These are phyloP conservation scores for Zopfia rhizophila DNA, from an alignment of 2,329 filamentous ascomycete genomes.

Conservation along the genomic window DNA sequence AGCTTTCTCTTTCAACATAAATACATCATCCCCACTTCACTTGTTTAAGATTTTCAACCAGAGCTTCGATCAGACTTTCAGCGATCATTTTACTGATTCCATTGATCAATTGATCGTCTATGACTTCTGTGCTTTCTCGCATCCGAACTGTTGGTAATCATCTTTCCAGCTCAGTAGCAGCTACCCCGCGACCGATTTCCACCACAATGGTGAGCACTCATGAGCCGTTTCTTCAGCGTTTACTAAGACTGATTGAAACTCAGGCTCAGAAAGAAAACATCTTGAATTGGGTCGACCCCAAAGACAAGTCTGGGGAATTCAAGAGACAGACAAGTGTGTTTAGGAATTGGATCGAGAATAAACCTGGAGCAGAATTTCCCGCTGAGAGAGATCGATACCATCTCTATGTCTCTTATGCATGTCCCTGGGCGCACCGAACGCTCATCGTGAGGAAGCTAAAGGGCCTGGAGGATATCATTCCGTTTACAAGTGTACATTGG, in stretches of 20 bases:
- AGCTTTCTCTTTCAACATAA: too few species aligned
- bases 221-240: not conserved
- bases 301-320: slow-evolving; percentile 87
- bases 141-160: slow-evolving; percentile 25
- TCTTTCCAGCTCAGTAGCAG: slow-evolving; percentile 16
- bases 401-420: slow-evolving; percentile 93
- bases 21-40: too few species aligned
- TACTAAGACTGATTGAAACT: slow-evolving; percentile 13
- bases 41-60: too few species aligned
- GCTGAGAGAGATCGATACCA: slow-evolving; percentile 92
- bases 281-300: slow-evolving; percentile 83
- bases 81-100: not conserved
- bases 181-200: slow-evolving; percentile 22
- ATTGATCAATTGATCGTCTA: slow-evolving; percentile 22
- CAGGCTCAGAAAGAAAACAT: slow-evolving; percentile 59
- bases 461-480: slow-evolving; percentile 86
- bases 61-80: slow-evolving; percentile 7
- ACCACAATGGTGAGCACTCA: slow-evolving; percentile 11
- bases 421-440: slow-evolving; percentile 91
- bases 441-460: slow-evolving; percentile 91
- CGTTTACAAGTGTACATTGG: slow-evolving; percentile 89
- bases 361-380: slow-evolving; percentile 78
- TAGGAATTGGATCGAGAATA: slow-evolving; percentile 79
- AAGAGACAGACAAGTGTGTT: slow-evolving; percentile 88
- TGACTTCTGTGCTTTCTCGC: slow-evolving; percentile 31